phyloP scores from a whole-genome alignment of 2,329 filamentous ascomycete species.

The Albifimbria verrucaria region DNA sequence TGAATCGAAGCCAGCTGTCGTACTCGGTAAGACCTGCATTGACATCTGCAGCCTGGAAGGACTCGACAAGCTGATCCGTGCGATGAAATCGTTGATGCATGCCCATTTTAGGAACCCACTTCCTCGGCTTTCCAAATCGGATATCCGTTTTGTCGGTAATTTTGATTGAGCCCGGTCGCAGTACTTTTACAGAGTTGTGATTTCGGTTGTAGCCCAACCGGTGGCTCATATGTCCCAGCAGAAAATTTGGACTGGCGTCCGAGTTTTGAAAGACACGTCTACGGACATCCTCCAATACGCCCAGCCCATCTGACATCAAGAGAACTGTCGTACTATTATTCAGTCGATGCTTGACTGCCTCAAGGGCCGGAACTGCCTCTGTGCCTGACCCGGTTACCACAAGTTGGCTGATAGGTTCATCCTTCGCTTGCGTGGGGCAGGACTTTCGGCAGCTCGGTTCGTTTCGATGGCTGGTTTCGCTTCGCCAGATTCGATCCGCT shows the following conservation, averaged over 20 bases:
- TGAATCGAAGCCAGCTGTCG: conserved; percentile 59
- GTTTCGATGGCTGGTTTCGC: conserved; percentile 10
- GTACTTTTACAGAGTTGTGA: conserved; percentile 35
- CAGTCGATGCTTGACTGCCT: conserved; percentile 62
- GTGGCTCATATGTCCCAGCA: conserved; percentile 63
- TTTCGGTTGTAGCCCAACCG: conserved; percentile 39
- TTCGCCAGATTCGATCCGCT: neutral
- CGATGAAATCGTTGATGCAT: neutral
- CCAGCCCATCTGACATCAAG: conserved; percentile 79
- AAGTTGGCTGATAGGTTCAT: conserved; percentile 64
- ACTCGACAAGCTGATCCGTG: conserved; percentile 15
- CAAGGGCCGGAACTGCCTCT: conserved; percentile 53
- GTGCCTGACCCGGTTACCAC: conserved; percentile 62
- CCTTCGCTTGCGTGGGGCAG: conserved; percentile 18
- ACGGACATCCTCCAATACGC: conserved; percentile 76
- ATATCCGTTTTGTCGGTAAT: conserved; percentile 20
- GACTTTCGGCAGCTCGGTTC: conserved; percentile 4
- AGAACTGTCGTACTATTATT: conserved; percentile 67
- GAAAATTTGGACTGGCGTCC: conserved; percentile 65
- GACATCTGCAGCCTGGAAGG: conserved; percentile 11
- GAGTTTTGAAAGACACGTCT: conserved; percentile 66
- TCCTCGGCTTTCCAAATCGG: neutral
- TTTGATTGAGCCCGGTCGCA: conserved; percentile 26
- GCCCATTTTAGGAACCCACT: neutral
- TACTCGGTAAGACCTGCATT: conserved; percentile 9